Evolutionary conservation across 169 alveolate species (phyloP).

Genomic region (Babesia ovata): DNA sequence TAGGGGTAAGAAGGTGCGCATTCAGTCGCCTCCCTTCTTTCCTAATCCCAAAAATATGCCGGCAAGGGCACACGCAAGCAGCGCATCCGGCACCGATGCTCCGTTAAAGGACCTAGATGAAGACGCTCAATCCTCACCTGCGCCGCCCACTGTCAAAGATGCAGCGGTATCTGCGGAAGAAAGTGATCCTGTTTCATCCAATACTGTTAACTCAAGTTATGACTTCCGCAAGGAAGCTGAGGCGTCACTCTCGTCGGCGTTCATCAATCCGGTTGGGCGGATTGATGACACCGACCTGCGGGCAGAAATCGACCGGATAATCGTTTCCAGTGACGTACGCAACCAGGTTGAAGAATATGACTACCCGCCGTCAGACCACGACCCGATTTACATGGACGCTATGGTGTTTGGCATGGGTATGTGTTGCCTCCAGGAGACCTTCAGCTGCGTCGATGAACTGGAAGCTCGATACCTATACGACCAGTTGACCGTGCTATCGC

Average conservation of each 20-base stretch:
- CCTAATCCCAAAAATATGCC: not conserved
- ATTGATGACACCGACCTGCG: slow-evolving; percentile 1
- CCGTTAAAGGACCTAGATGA: not conserved
- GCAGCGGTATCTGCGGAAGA: not conserved
- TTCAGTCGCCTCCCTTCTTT: slow-evolving; percentile 5
- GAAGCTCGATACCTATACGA: slow-evolving; percentile 92
- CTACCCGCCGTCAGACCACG: slow-evolving; percentile 77
- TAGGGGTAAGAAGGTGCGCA: slow-evolving; percentile 37
- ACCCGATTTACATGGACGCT: slow-evolving; percentile 91
- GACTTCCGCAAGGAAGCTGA: slow-evolving; percentile 35
- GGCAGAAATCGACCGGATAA: slow-evolving; percentile 1
- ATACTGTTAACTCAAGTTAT: not conserved
- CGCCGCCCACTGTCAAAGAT: not conserved
- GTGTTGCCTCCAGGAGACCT: slow-evolving; percentile 91
- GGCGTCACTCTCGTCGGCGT: not conserved
- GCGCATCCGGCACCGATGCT: not conserved
- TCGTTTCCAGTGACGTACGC: slow-evolving; percentile 1
- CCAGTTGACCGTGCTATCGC: slow-evolving; percentile 90
- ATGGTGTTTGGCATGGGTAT: slow-evolving; percentile 97
- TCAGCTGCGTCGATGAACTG: slow-evolving; percentile 78
- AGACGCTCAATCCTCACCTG: not conserved
- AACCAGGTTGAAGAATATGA: not conserved
- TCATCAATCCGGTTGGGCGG: not conserved
- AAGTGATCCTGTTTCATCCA: not conserved
- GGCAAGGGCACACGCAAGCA: not conserved